Evolutionary conservation across 805 yeast species (phyloP), one percentile per base, ranked within the genome.

Genomic region (Ogataea minuta): DNA sequence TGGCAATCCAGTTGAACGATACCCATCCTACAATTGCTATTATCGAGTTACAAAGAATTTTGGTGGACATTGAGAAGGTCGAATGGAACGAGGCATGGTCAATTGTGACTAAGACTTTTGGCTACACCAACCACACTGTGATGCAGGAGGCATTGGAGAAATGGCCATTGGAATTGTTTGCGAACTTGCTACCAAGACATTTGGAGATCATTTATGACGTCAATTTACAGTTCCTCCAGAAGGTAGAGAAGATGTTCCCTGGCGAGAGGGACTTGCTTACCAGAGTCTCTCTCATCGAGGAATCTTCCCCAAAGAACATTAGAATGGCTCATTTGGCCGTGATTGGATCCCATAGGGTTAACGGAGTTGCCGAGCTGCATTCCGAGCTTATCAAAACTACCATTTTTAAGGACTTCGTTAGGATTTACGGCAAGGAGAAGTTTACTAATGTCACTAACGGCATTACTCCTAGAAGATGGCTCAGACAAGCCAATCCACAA

Each of bases 381-480:
- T 87, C 96, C 20, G 95, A 89, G 60, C 75, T 89, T 60, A 84
- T 89, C 63, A 84, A 77, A 62, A 85, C 93, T 23, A 87, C 96
- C 4, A 85, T 89, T 51, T 89, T 89, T 68, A 81, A 81, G 61
- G 96, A 90, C 64, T 89, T 89, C 59, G 97, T 89, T 40, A 74
- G 73, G 46, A 73, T 89, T 25, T 89, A 77, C 54, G 97, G 97
- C 34, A 56, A 72, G 15, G 86, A 85, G 47, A 86, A 84, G 65
- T 89, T 89, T 65, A 85, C 86, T 36, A 89, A 89, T 56, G 96
- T 89, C 45, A 89, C 97, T 34, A 89, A 89, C 63, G 97, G 97
- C 67, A 80, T 89, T 58, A 89, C 97, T 3, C 96, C 96, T 53
- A 80, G 97, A 73, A 81, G 97, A 67, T 89, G 97, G 97, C 75